Evolutionary conservation across 1,284 basidiomycete species (phyloP), one percentile per base, ranked within the genome.

Genomic region (Mycosarcoma maydis): DNA sequence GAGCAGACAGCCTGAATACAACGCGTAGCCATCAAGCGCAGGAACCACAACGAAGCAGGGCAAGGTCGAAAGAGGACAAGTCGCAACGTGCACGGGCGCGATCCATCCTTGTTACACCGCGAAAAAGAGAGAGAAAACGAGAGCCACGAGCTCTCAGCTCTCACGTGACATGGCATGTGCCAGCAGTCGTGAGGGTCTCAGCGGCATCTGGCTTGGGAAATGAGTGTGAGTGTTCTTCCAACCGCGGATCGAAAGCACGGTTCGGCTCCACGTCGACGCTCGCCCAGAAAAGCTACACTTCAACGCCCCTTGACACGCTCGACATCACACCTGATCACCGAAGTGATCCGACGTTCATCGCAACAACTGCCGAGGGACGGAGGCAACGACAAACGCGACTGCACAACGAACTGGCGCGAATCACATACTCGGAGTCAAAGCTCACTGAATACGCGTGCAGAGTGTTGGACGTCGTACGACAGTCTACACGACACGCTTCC

Each of bases 251-350:
- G 19, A 20, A 41, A 43, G 57, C 52, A 62, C 59, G 48, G 59
- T 52, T 48, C 59, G 53, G 59, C 48, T 62, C 59, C 59, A 62
- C 59, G 59, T 62, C 47, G 48, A 27, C 40, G 1, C 34, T 24
- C 23, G 23, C 16, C 16, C 34, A 19, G 20, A 29, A 22, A n/a
- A 44, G 13, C 4, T 30, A 19, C 40, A 10, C n/a, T 41, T 54
- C 51, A 54, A 32, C 45, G 14, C n/a, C 3, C 19, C 52, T 51
- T n/a, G 40, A 45, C 57, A 53, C 37, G 6, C 17, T 3, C 32
- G 6, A 34, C 27, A 45, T 26, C 43, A 14, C 6, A 11, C 13
- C n/a, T n/a, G 13, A 6, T 19, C 22, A 23, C 8, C 13, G 13
- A 16, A 11, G 22, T 4, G 22, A 24, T 16, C 22, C 33, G 33